Conservation (phyloP, 140 eudicot species). For the Anethum foeniculum region DNA sequence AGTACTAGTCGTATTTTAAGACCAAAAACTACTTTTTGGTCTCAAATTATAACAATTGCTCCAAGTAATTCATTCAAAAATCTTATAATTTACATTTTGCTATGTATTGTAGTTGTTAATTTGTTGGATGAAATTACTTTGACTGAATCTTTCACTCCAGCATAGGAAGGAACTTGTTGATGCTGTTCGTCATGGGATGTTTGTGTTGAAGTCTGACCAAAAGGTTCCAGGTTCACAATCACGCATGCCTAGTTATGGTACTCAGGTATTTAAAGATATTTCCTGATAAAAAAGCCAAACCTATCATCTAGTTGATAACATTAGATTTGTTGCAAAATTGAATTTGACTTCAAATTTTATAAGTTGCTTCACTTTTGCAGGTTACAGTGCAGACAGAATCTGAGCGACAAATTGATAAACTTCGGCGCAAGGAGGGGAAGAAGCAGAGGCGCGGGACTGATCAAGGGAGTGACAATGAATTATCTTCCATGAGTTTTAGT, state of each 20-base stretch:
- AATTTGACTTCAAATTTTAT: neutral
- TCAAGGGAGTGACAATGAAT: constrained; percentile 58
- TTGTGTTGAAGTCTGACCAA: constrained; percentile 69
- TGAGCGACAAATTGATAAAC: constrained; percentile 78
- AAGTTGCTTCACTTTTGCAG: constrained; percentile 23
- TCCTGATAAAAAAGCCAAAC: neutral
- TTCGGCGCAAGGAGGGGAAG: constrained; percentile 94
- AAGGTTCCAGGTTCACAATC: constrained; percentile 47
- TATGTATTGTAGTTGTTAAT: constrained; percentile 2
- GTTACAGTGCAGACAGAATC: constrained; percentile 96
- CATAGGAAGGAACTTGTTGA: constrained; percentile 92
- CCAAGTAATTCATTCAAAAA: neutral
- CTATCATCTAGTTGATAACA: neutral
- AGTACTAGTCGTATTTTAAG: no score
- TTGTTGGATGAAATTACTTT: constrained; percentile 13
- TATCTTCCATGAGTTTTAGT: constrained; percentile 50
- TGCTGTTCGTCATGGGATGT: constrained; percentile 73
- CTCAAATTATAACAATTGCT: no score
- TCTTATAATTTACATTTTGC: neutral
- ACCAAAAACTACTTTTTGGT: no score
- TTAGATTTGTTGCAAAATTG: constrained; percentile 11
- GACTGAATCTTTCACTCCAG: constrained; percentile 28
- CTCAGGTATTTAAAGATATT: constrained; percentile 48
- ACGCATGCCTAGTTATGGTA: constrained; percentile 92
- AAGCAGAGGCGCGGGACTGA: constrained; percentile 73